These are phyloP conservation scores for Aspergillus baeticus DNA, from an alignment of 495 filamentous ascomycete genomes.

Conservation along the genomic window DNA sequence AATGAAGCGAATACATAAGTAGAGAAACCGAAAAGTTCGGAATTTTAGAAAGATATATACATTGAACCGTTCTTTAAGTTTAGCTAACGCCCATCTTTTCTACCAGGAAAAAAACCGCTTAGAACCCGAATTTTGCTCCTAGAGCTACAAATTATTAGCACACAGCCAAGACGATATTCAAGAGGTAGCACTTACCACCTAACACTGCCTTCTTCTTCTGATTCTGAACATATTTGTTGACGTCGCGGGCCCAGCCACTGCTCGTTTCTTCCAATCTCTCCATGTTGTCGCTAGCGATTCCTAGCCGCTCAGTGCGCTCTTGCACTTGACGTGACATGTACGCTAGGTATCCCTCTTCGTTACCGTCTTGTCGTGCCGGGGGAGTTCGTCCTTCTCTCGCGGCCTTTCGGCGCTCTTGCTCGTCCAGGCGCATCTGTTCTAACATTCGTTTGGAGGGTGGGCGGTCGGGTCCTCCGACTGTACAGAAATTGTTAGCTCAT, in stretches of 20 bases:
- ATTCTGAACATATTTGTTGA: conserved; percentile 76
- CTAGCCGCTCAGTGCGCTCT: conserved; percentile 85
- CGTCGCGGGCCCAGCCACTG: conserved; percentile 78
- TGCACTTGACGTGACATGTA: conserved; percentile 80
- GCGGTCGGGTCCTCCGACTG: conserved; percentile 80
- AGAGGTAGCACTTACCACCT: conserved; percentile 46
- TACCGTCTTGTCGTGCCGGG: conserved; percentile 20
- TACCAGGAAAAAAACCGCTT: neutral
- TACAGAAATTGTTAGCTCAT: conserved; percentile 15
- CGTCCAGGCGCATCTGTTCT: conserved; percentile 58
- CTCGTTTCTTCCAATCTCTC: conserved; percentile 76
- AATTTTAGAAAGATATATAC: too few species aligned
- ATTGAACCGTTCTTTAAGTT: neutral
- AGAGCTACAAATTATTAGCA: conserved; percentile 24
- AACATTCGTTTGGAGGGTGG: conserved; percentile 80
- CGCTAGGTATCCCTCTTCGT: conserved; percentile 61
- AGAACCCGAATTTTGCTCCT: conserved; percentile 46
- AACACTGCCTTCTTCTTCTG: conserved; percentile 83
- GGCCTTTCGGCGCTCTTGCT: conserved; percentile 53
- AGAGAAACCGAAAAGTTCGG: too few species aligned
- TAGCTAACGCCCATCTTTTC: conserved; percentile 1
- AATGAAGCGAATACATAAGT: too few species aligned
- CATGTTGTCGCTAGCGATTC: conserved; percentile 79
- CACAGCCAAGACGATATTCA: neutral
- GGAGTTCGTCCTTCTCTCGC: conserved; percentile 34